Conservation (phyloP, 2,329 filamentous ascomycete species). For the Botryosphaeria dothidea region DNA sequence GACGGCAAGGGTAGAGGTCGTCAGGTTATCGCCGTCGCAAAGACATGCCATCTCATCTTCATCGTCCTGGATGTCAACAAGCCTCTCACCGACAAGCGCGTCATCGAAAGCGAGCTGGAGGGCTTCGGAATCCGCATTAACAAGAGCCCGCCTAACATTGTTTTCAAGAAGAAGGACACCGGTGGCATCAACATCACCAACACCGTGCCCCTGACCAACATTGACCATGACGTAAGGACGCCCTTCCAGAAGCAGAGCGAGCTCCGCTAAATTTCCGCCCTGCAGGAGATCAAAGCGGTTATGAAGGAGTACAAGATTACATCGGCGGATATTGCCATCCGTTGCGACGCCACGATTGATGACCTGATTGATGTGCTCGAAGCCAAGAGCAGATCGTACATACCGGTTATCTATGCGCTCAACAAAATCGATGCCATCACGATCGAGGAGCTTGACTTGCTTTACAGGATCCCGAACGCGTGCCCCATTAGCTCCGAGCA, state of each 20-base stretch:
- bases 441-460: constrained; percentile 92
- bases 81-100: constrained; percentile 90
- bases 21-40: constrained; percentile 97
- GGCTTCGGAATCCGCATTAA: constrained; percentile 98
- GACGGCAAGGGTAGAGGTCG: constrained; percentile 96
- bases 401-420: constrained; percentile 97
- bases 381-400: constrained; percentile 91
- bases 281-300: constrained; percentile 87
- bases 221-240: constrained; percentile 69
- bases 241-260: background rate
- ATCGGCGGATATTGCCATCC: constrained; percentile 95
- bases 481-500: constrained; percentile 94
- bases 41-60: constrained; percentile 98
- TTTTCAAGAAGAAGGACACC: constrained; percentile 99
- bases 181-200: constrained; percentile 95
- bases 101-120: constrained; percentile 94
- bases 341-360: constrained; percentile 96
- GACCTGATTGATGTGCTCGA: constrained; percentile 96
- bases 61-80: constrained; percentile 99
- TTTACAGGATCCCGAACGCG: constrained; percentile 95
- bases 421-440: constrained; percentile 99
- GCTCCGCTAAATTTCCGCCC: constrained; percentile 1
- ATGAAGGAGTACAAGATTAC: constrained; percentile 97
- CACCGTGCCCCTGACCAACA: constrained; percentile 87
- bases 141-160: constrained; percentile 94